A percentile compares a stretch with the other conserved stretches of the same genome.
phyloP scores from a whole-genome alignment of 139 green algal species.

The Chlorella sp. region DNA sequence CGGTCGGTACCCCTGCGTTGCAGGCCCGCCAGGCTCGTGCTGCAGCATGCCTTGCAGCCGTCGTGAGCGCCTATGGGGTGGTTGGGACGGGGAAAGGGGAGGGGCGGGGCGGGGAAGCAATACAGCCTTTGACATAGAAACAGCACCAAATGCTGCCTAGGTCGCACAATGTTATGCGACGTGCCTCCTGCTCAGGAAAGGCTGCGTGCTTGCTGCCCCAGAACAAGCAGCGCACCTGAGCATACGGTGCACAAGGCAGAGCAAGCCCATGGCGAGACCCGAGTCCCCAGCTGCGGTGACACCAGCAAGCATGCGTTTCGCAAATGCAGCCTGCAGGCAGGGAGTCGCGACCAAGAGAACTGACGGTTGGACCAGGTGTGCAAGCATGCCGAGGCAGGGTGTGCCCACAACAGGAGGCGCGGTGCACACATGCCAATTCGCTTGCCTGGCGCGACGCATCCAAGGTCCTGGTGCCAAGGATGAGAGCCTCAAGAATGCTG shows the following conservation, averaged over 20 bases:
- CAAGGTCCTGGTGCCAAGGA: slow-evolving; percentile 52
- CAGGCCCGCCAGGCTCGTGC: slow-evolving; percentile 62
- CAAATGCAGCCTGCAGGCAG: slow-evolving; percentile 56
- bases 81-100: not conserved
- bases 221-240: slow-evolving; percentile 23
- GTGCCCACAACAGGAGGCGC: not conserved
- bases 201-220: slow-evolving; percentile 24
- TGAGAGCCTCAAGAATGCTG: slow-evolving; percentile 30
- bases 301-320: slow-evolving; percentile 51
- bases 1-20: not conserved
- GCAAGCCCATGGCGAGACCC: slow-evolving; percentile 46
- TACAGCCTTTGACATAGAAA: slow-evolving; percentile 8
- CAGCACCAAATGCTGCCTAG: slow-evolving; percentile 6
- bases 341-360: not conserved
- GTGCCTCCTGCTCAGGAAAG: not conserved
- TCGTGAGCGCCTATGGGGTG: slow-evolving; percentile 53
- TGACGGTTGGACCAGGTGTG: not conserved
- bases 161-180: not conserved
- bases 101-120: too few species aligned
- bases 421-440: not conserved
- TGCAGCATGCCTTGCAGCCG: slow-evolving; percentile 74
- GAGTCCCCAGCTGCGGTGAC: slow-evolving; percentile 30
- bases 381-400: not conserved
- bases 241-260: slow-evolving; percentile 55
- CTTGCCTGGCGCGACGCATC: slow-evolving; percentile 46